A percentile compares a stretch with the other conserved stretches of the same genome.
phyloP scores from a whole-genome alignment of 768 basidiomycete species.

The Trametes sanguinea region DNA sequence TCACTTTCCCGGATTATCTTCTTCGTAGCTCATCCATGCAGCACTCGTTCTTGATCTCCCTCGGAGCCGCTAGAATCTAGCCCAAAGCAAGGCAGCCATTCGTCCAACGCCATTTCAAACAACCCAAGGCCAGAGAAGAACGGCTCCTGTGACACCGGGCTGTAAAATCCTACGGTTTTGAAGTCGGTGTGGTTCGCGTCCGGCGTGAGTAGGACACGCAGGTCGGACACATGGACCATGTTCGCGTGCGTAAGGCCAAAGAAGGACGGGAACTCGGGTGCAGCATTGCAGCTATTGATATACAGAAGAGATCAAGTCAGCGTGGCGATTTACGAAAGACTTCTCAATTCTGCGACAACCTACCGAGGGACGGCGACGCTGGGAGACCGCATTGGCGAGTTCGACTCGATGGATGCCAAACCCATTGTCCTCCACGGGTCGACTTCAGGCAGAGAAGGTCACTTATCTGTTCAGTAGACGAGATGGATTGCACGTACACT shows the following conservation, averaged over 20 bases:
- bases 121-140: constrained; percentile 51
- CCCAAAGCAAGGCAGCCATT: constrained; percentile 50
- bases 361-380: constrained; percentile 42
- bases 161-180: constrained; percentile 53
- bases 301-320: no score
- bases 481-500: constrained; percentile 38
- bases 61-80: background rate
- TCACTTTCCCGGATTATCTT: no score
- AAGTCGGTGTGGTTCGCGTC: constrained; percentile 51
- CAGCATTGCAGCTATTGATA: constrained; percentile 39
- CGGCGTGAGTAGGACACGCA: constrained; percentile 48
- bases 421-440: constrained; percentile 57
- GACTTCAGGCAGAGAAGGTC: constrained; percentile 32
- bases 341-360: constrained; percentile 8
- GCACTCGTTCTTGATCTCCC: background rate
- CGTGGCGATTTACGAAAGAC: no score
- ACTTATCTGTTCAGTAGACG: no score
- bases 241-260: constrained; percentile 48
- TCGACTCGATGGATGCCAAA: constrained; percentile 48
- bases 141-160: constrained; percentile 46
- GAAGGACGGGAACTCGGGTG: constrained; percentile 39
- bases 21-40: no score
- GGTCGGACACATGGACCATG: constrained; percentile 54
- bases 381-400: constrained; percentile 45
- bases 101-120: constrained; percentile 48